Evolutionary conservation across 1,284 basidiomycete genomes (phyloP).

Genomic region (Puccinia hordei): DNA sequence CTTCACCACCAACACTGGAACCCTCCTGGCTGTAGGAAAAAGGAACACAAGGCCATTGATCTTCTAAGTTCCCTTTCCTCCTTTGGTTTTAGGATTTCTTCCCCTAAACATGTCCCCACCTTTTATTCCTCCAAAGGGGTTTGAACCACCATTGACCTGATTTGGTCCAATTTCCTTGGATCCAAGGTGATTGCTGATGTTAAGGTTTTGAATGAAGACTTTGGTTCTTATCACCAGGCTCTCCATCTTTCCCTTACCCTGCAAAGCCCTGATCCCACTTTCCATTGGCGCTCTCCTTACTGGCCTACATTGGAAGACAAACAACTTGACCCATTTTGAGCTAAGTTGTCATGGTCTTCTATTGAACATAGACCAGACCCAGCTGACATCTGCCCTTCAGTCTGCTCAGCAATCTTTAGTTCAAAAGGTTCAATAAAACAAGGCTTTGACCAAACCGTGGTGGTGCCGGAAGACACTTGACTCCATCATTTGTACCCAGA

Average conservation of each 20-base stretch:
- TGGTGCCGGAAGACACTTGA: constrained; percentile 7
- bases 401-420: not conserved
- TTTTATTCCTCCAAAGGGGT: not conserved
- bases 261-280: not conserved
- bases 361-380: too few relatives aligned
- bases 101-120: constrained; percentile 13
- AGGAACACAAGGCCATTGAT: not conserved
- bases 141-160: not conserved
- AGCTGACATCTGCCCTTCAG: not conserved
- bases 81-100: not conserved
- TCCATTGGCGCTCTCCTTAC: not conserved
- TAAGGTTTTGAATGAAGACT: too few relatives aligned
- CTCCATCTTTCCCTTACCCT: not conserved
- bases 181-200: not conserved
- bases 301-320: not conserved
- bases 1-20: constrained; percentile 12
- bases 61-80: not conserved
- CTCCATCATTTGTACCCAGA: not conserved
- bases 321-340: too few relatives aligned
- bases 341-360: too few relatives aligned
- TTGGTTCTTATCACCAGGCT: constrained; percentile 4
- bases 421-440: not conserved
- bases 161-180: constrained; percentile 5
- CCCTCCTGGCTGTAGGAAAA: not conserved
- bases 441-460: not conserved